Evolutionary conservation across 768 basidiomycete species (phyloP).

Genomic region (Boletus fagicola): DNA sequence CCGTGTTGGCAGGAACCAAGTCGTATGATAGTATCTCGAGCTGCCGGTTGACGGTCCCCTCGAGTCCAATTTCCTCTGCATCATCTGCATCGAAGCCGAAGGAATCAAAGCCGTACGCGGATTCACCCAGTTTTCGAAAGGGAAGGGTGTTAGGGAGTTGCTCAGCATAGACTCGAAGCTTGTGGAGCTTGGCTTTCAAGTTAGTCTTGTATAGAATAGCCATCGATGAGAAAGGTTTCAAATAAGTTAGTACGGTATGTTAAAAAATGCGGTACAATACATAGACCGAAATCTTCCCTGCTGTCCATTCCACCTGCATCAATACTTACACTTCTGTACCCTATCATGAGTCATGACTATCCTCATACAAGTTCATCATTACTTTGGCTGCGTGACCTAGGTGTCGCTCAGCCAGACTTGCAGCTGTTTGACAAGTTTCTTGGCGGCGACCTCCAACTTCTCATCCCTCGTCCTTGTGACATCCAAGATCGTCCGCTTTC

Average conservation of each 20-base stretch:
- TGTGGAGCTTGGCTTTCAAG: no score
- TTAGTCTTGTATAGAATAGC: no score
- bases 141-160: no score
- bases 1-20: no score
- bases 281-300: not conserved
- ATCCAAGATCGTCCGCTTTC: conserved; percentile 56
- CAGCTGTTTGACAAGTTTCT: conserved; percentile 49
- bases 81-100: no score
- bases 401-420: conserved; percentile 38
- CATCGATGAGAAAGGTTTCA: not conserved
- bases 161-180: no score
- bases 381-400: not conserved
- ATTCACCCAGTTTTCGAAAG: no score
- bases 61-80: no score
- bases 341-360: not conserved
- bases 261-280: not conserved
- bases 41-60: no score
- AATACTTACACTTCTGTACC: no score
- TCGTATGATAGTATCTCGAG: no score
- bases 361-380: not conserved
- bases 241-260: not conserved
- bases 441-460: conserved; percentile 54
- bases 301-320: not conserved
- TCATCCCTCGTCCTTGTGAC: conserved; percentile 51
- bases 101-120: no score